Percentiles rank a stretch among this genome's conserved stretches.
Conservation (phyloP, 192 early-diverging fungal species). For the Rhizoclosmatium globosum region DNA sequence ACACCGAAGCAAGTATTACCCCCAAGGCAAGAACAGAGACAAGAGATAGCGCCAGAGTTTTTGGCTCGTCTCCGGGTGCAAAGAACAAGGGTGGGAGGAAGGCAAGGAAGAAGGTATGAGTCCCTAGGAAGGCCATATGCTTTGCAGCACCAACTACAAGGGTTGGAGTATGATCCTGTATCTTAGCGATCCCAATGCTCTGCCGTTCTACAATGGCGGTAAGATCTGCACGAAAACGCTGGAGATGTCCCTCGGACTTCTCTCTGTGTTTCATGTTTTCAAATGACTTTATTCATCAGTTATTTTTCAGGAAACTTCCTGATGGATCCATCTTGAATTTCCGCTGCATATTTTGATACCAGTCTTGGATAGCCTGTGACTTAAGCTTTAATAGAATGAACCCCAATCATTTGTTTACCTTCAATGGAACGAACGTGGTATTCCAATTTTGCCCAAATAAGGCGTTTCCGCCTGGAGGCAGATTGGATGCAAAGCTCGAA, state of each 20-base stretch:
- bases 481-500: conserved; percentile 47
- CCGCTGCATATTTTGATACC: conserved; percentile 79
- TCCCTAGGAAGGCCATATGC: conserved; percentile 65
- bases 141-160: background rate
- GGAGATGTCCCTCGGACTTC: no score
- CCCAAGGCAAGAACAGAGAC: conserved; percentile 26
- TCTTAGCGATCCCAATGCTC: background rate
- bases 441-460: conserved; percentile 58
- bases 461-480: conserved; percentile 62
- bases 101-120: conserved; percentile 88
- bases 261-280: no score
- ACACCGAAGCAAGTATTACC: background rate
- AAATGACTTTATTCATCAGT: background rate
- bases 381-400: conserved; percentile 35
- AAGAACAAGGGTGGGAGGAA: conserved; percentile 80
- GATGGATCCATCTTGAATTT: conserved; percentile 79
- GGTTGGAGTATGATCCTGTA: background rate
- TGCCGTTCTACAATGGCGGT: background rate
- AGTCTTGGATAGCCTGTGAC: conserved; percentile 73
- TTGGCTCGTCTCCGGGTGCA: background rate
- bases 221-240: no score
- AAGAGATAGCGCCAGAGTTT: background rate
- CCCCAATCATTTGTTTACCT: conserved; percentile 32
- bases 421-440: conserved; percentile 54
- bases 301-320: conserved; percentile 38